Evolutionary conservation across 306 rosid species (phyloP).

Genomic region (Canavalia ensiformis): DNA sequence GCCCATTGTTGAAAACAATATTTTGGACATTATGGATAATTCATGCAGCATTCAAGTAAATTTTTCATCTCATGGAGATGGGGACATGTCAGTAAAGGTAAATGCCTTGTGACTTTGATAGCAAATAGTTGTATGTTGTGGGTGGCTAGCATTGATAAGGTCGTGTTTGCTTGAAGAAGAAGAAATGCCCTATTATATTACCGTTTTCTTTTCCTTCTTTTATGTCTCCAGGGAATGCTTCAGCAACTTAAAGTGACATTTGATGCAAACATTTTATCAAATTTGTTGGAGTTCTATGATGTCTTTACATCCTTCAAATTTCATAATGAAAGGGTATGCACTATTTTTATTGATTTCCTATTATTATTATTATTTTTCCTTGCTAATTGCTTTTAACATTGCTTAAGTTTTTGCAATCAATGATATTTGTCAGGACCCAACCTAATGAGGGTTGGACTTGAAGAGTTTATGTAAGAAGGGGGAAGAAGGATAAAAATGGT

Average conservation of each 20-base stretch:
- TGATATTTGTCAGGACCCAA: conserved; percentile 1
- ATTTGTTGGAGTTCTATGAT: conserved; percentile 63
- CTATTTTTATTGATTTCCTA: conserved; percentile 3
- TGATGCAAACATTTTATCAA: conserved; percentile 60
- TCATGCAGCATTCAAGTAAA: conserved; percentile 68
- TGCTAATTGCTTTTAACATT: background rate
- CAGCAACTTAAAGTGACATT: conserved; percentile 71
- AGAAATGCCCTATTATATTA: conserved; percentile 13
- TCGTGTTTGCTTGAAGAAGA: conserved; percentile 35
- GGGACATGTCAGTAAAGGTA: conserved; percentile 76
- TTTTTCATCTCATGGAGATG: conserved; percentile 62
- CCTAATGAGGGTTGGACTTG: background rate
- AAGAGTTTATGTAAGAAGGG: too few relatives aligned
- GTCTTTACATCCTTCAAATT: conserved; percentile 66
- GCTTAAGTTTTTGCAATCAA: background rate
- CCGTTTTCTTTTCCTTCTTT: conserved; percentile 6
- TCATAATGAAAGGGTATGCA: conserved; percentile 82
- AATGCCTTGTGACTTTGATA: conserved; percentile 32
- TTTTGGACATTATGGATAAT: conserved; percentile 55
- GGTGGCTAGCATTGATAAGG: conserved; percentile 43
- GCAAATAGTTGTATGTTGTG: conserved; percentile 22
- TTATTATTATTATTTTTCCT: background rate
- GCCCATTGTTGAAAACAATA: conserved; percentile 55
- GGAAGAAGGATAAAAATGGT: too few relatives aligned
- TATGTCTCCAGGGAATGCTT: conserved; percentile 70